Base-by-base conservation (phyloP, 1,139 yeast species). In the Zygoascus sp. region DNA sequence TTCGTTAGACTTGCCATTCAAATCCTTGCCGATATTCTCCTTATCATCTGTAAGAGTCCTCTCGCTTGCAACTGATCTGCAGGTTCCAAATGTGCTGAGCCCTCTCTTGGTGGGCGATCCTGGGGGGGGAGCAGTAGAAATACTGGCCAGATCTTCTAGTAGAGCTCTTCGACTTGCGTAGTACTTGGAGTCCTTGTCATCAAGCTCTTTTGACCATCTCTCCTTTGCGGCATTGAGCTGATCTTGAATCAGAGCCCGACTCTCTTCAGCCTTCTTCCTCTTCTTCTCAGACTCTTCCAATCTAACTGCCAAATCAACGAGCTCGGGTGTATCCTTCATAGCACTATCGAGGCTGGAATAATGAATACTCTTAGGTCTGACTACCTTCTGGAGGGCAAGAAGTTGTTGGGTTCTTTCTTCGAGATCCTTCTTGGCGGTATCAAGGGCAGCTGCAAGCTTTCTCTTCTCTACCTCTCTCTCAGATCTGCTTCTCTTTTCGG, bases 201-300 rank as follows among this genome's bases (percentile, higher is more conserved):
- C 58, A 15, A 57, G 52, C 13, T 53, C 61, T 34, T 51, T 53
- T 7, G 50, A 45, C 64, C 63, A 60, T 30, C 65, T 49, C 39
- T 58, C 53, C 44, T 58, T 55, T 10, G 63, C 61, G 39, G 55
- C 65, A 15, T 50, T 53, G 19, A 63, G 52, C 48, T 63, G 67
- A 6, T 55, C 63, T 45, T 63, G 58, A 4, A 63, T 50, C n/a
- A 62, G 48, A 5, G 56, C 53, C 27, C 54, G 53, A 20, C 53
- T 50, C 22, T 63, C 65, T 45, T 61, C 65, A 3, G 63, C 58
- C 36, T 51, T 53, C 44, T 59, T 60, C 8, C 65, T 49, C 20
- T 51, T 52, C 32, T 51, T 53, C 40, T 63, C 67, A 2, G 63
- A 50, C 16, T 59, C 61, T 20, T 58, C 60, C 15, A 63, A 52